Base-by-base conservation (phyloP, 495 filamentous ascomycete genomes). In the Pseudoneurospora amorphoporcata region DNA sequence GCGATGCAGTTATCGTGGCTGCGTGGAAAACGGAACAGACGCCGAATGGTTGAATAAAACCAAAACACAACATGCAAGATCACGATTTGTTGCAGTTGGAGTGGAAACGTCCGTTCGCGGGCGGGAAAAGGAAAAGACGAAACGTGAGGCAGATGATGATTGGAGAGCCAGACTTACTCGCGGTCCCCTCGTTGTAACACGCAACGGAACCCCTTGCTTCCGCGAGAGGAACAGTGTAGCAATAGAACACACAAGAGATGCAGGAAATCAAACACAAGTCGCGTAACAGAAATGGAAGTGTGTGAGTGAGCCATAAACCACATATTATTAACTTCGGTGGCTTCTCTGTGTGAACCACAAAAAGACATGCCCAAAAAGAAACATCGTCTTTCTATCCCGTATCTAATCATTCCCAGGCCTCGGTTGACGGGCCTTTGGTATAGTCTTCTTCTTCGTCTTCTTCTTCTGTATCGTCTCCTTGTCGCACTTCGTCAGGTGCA, bases 391-490 rank as follows among this genome's bases (percentile, higher is more conserved):
- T 68, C 70, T 71, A 68, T 73, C 16, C 68, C 23, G 42, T 69
- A 39, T 32, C 38, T 71, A 37, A 73, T 70, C 71, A 75, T 73
- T 71, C 40, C 39, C 35, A 72, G 73, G 75, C 78, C 77, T 76
- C 77, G 79, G 79, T 81, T 81, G 79, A 81, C 75, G 79, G 78
- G 77, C 74, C 74, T 12, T 23, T 68, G 71, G 19, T 70, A 45
- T 68, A 69, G 68, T 40, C 40, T 43, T 69, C 71, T 71, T 23
- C 23, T 23, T 23, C n/a, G n/a, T n/a, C 23, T 23, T 23, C 23
- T 23, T 65, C 72, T 72, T 39, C 70, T 71, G 65, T 68, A 69
- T 72, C 58, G 43, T 70, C 69, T 72, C 19, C 42, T 58, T 71
- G 53, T 58, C 61, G 53, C 53, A 35, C 29, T 65, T 65, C 29